A percentile compares a stretch with the other conserved stretches of the same genome.
These are phyloP conservation scores for Batrachochytrium dendrobatidis DNA, from an alignment of 371 early-diverging fungal species.

Conservation along the genomic window DNA sequence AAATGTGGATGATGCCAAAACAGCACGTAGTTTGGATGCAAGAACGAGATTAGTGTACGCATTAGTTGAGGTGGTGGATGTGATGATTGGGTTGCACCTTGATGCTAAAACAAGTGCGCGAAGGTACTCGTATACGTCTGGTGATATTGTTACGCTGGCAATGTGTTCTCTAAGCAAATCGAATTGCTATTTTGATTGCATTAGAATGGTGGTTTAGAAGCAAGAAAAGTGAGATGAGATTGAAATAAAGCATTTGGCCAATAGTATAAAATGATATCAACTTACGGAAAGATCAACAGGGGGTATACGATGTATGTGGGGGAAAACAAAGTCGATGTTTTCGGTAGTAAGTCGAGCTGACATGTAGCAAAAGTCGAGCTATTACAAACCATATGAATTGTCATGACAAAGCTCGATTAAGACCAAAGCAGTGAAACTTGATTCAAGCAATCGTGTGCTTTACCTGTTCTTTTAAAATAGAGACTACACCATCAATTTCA, in stretches of 20 bases:
- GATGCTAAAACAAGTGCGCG: neutral
- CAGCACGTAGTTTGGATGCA: neutral
- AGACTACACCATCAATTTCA: neutral
- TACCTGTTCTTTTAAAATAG: neutral
- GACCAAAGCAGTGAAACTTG: too few relatives aligned
- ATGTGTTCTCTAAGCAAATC: neutral
- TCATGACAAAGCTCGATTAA: too few relatives aligned
- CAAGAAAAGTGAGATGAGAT: neutral
- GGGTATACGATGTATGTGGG: neutral
- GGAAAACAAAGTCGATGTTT: neutral
- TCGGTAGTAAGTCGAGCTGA: neutral
- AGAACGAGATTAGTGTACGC: neutral
- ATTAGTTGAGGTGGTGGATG: neutral
- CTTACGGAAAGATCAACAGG: neutral
- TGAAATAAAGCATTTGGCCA: neutral
- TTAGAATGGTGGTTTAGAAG: neutral
- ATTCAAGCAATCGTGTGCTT: too few relatives aligned
- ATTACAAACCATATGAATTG: too few relatives aligned
- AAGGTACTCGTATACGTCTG: neutral
- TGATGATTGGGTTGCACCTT: neutral
- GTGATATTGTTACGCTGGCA: neutral
- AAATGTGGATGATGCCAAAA: neutral
- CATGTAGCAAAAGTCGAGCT: constrained; percentile 2
- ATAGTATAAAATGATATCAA: neutral
- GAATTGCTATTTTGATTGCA: neutral